Evolutionary conservation across 768 basidiomycete species (phyloP), one percentile per base, ranked within the genome.

Genomic region (Holtermanniella nyarrowii): DNA sequence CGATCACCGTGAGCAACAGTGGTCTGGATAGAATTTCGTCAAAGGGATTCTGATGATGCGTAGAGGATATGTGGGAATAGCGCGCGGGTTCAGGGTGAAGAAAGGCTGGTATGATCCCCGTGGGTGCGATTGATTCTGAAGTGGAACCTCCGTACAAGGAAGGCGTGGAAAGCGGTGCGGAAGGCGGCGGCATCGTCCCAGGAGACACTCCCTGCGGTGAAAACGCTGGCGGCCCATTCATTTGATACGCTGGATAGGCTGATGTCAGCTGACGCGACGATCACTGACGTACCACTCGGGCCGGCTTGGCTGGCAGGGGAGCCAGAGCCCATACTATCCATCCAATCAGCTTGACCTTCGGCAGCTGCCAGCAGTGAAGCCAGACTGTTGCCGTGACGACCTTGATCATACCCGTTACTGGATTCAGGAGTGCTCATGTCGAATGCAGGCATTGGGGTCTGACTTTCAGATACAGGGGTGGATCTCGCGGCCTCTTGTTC

Each of bases 1-100:
- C 78, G 56, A 90, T 82, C 59, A 93, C 85, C 53, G 86, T 80
- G 39, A 80, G 79, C 44, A 90, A 82, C 4, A 83, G 84, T 52
- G 86, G 83, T 48, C 86, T 77, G 18, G 86, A 84, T 10, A 87
- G 84, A 48, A 90, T 80, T 54, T 85, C 82, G 63, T 89, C 85
- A 43, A 93, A 74, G 26, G 84, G 77, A 63, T 82, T 83, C n/a
- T 37, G 1, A 83, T 78, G n/a, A 82, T 79, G 64, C 82, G 83
- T n/a, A n/a, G n/a, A n/a, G n/a, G n/a, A n/a, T n/a, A n/a, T n/a
- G n/a, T n/a, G n/a, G 66, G 82, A 83, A 63, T 79, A 79, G 0
- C 82, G 82, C 5, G 46, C 11, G 12, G 44, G 25, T 87, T 77
- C n/a, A 84, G 80, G 21, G 77, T 76, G 24, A 77, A 66, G 47